Conservation (phyloP, 192 early-diverging fungal species). For the Anaeromyces robustus region DNA sequence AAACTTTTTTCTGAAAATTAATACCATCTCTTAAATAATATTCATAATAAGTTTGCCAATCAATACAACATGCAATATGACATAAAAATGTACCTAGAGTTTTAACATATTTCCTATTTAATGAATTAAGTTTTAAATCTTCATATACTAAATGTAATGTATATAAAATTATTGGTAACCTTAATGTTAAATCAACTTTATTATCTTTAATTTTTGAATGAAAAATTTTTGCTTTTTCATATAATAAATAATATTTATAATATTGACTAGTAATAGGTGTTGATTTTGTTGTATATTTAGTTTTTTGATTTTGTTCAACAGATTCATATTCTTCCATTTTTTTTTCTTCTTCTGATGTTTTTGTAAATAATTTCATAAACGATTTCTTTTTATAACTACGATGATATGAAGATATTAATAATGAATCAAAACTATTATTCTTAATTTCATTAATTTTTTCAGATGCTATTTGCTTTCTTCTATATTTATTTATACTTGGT, state of each 20-base stretch:
- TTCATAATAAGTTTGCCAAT: conserved; percentile 14
- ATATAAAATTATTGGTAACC: conserved; percentile 15
- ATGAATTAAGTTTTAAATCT: conserved; percentile 24
- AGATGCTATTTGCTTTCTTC: not conserved
- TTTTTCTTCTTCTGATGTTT: not conserved
- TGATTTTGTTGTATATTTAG: not conserved
- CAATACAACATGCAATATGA: conserved; percentile 9
- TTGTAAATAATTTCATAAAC: not conserved
- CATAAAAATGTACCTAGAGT: conserved; percentile 12
- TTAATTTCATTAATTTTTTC: conserved; percentile 1
- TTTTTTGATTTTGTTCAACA: not conserved
- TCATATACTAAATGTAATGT: conserved; percentile 38
- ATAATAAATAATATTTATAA: conserved; percentile 1
- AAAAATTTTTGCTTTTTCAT: conserved; percentile 11
- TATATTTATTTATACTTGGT: conserved; percentile 4
- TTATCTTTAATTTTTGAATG: not conserved
- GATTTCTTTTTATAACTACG: conserved; percentile 3
- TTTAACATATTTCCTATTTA: conserved; percentile 10
- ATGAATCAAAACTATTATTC: conserved; percentile 10
- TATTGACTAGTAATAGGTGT: conserved; percentile 1
- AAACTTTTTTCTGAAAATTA: not conserved
- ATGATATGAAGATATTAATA: conserved; percentile 1
- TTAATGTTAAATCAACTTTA: not conserved
- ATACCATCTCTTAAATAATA: conserved; percentile 9
- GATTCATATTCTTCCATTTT: not conserved